phyloP scores from a whole-genome alignment of 2,329 filamentous ascomycete species.

The Stenocarpella maydis region DNA sequence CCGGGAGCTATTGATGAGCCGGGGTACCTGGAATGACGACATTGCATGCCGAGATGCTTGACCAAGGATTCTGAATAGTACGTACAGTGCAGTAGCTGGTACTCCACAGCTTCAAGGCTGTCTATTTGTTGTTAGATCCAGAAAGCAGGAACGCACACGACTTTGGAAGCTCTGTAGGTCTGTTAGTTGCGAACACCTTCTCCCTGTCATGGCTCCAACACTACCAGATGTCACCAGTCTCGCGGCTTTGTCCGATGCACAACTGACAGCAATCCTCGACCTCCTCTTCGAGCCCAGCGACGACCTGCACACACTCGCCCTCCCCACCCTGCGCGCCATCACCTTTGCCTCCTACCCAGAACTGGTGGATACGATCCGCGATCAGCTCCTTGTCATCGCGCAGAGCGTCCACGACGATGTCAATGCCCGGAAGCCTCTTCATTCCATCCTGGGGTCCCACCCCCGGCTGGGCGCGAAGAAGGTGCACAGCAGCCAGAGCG shows the following conservation, averaged over 20 bases:
- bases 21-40: slow-evolving; percentile 7
- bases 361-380: slow-evolving; percentile 72
- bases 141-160: not conserved
- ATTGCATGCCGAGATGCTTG: not conserved
- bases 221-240: slow-evolving; percentile 69
- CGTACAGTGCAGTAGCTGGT: too few species aligned
- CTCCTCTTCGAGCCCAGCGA: slow-evolving; percentile 85
- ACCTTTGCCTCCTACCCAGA: slow-evolving; percentile 72
- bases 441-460: slow-evolving; percentile 80
- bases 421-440: slow-evolving; percentile 64
- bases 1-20: not conserved
- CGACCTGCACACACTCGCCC: slow-evolving; percentile 75
- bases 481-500: slow-evolving; percentile 82
- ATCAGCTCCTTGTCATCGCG: slow-evolving; percentile 66
- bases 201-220: slow-evolving; percentile 23
- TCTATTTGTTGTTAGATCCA: not conserved
- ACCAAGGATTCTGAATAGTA: too few species aligned
- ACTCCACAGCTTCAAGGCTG: not conserved
- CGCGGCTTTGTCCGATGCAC: slow-evolving; percentile 59
- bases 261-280: slow-evolving; percentile 71
- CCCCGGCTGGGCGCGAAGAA: slow-evolving; percentile 84
- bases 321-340: slow-evolving; percentile 67
- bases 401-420: slow-evolving; percentile 54
- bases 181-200: not conserved
- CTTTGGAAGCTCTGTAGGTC: not conserved